Evolutionary conservation across 257 asterid genomes (phyloP), one percentile per base, ranked within the genome.

Genomic region (Fraxinus cuspidata): DNA sequence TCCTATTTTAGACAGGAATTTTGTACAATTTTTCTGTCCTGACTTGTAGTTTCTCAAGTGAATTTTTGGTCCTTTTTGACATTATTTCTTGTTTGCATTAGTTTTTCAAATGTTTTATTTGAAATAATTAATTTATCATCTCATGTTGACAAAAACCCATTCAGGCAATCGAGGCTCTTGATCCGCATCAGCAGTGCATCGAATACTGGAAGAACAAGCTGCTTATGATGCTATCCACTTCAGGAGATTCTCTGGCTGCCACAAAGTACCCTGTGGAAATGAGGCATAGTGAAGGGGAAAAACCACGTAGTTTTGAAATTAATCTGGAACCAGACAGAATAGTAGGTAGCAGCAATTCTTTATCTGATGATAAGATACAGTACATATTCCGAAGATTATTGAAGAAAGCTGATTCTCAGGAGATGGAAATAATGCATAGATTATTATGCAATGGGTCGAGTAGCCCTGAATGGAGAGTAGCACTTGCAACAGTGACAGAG

Each of bases 381-480:
- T 69, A 77, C 0, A 82, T 83, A 58, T 85, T 90, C 63, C 73
- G 83, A 65, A 73, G 88, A 71, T 83, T 90, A 58, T 73, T 90
- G 86, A 81, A 73, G 25, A 88, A 90, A 77, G 91, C 92, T 53
- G 83, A 84, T 80, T 64, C 80, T 0, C 89, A 90, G 63, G 91
- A 90, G 82, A 80, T 82, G 89, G 85, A 83, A 75, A 77, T 86
- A 74, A 74, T 90, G 86, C 86, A 79, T 42, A 79, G 74, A 74
- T 78, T 88, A 75, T 77, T 90, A 68, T 67, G 84, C 82, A 70
- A 78, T 78, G 91, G 90, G 75, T 74, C 90, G 42, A 79, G 71
- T 1, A 89, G 88, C 83, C 84, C 86, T 28, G 81, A 82, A 51
- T 84, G 96, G 96, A 88, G 87, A 79, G 75, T 82, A 71, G 92